Conservation (phyloP, 768 basidiomycete genomes). For the Aureoboletus auriporus region DNA sequence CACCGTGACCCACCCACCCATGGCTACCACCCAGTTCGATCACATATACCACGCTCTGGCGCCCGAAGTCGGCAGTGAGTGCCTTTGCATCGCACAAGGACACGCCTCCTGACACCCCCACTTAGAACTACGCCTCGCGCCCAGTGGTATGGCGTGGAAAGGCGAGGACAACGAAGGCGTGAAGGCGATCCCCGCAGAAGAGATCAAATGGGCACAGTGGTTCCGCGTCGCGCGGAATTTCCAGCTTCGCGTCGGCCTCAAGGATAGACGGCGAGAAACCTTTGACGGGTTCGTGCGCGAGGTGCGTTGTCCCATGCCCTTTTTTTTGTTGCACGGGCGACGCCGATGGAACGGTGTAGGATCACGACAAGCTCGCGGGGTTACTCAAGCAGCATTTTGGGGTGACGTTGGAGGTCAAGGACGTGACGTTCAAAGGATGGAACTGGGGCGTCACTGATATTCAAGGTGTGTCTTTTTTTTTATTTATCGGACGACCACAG, state of each 20-base stretch:
- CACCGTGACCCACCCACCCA: slow-evolving; percentile 14
- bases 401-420: slow-evolving; percentile 79
- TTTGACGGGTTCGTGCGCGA: slow-evolving; percentile 94
- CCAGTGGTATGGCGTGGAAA: slow-evolving; percentile 94
- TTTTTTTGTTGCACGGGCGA: too few species aligned
- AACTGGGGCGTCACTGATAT: slow-evolving; percentile 98
- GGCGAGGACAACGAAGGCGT: slow-evolving; percentile 63
- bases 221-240: slow-evolving; percentile 88
- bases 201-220: slow-evolving; percentile 91
- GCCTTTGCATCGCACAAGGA: background rate
- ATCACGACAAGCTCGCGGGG: slow-evolving; percentile 80
- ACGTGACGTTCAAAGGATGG: slow-evolving; percentile 91
- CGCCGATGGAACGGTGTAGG: slow-evolving; percentile 42
- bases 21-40: slow-evolving; percentile 82
- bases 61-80: slow-evolving; percentile 80
- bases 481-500: background rate
- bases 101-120: background rate
- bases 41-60: slow-evolving; percentile 73
- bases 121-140: slow-evolving; percentile 81
- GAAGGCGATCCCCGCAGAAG: slow-evolving; percentile 57
- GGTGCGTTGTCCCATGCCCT: slow-evolving; percentile 46
- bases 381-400: slow-evolving; percentile 86
- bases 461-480: slow-evolving; percentile 60
- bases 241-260: slow-evolving; percentile 81
- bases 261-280: slow-evolving; percentile 71